Evolutionary conservation across 371 early-diverging fungal genomes (phyloP).

Genomic region (Mycotypha africana): DNA sequence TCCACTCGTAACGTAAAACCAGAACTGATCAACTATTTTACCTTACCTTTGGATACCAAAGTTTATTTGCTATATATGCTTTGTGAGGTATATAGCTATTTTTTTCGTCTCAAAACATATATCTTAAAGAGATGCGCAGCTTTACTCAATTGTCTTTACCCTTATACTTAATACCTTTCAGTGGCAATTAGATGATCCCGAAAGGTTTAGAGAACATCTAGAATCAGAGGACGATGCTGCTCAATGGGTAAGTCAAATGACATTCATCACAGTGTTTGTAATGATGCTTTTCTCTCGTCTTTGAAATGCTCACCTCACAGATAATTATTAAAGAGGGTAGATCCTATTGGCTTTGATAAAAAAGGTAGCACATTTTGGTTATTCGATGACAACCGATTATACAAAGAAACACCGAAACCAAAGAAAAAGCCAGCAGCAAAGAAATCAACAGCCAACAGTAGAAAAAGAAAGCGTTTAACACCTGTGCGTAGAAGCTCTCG

Average conservation of each 20-base stretch:
- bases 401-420: slow-evolving; percentile 45
- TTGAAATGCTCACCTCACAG: neutral
- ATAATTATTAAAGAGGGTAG: slow-evolving; percentile 53
- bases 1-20: neutral
- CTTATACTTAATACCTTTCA: slow-evolving; percentile 9
- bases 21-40: slow-evolving; percentile 27
- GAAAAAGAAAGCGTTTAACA: slow-evolving; percentile 7
- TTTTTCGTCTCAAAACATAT: neutral
- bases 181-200: slow-evolving; percentile 69
- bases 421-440: slow-evolving; percentile 18
- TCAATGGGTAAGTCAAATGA: slow-evolving; percentile 50
- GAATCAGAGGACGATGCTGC: slow-evolving; percentile 53
- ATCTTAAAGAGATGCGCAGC: no score
- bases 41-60: slow-evolving; percentile 35
- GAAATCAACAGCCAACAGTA: neutral
- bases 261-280: neutral
- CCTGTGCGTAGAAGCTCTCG: slow-evolving; percentile 4
- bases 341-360: slow-evolving; percentile 67
- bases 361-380: slow-evolving; percentile 68
- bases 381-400: slow-evolving; percentile 76
- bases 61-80: slow-evolving; percentile 40
- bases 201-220: slow-evolving; percentile 52
- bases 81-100: slow-evolving; percentile 39
- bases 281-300: no score
- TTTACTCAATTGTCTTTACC: neutral